Evolutionary conservation across 805 yeast species (phyloP), one percentile per base, ranked within the genome.

Genomic region (Blastobotrys muscicola): DNA sequence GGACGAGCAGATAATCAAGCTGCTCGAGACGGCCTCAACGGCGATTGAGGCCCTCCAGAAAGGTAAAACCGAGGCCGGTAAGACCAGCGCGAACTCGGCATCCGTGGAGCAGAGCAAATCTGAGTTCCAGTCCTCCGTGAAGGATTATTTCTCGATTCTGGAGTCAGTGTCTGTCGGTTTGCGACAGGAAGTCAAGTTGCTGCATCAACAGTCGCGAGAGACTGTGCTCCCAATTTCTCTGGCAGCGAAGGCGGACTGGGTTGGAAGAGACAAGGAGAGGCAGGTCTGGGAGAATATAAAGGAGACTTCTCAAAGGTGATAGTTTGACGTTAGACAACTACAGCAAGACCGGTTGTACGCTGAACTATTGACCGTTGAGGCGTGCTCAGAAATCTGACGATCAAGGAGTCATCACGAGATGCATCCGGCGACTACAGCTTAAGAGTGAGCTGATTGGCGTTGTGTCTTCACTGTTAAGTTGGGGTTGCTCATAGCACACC

Each of bases 181-280:
- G 30, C 67, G 87, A n/a, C 69, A 72, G 39, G 94, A 84, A 53
- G 76, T 84, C 36, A 75, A 76, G 55, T 54, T 72, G 10, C 66
- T 82, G 60, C 87, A 83, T 60, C 52, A 50, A 6, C 61, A 61
- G 29, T 64, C 67, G 41, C 68, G 70, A 44, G 67, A 69, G 13
- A 72, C 71, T 39, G 72, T 83, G 33, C 65, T 83, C 23, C 92
- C 94, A 1, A 71, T 82, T 2, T 70, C 72, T 35, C 74, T 83
- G 16, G 82, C 80, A 41, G 79, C 79, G 50, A 80, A 81, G 63
- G 85, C 86, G 31, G 75, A 84, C 4, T 71, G 74, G 64, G 71
- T 81, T 26, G 86, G 87, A 2, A 65, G 66, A 33, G 71, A 66
- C 49, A 80, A 82, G 57, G 64, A 82, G 40, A 61, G 66, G 8